Base-by-base conservation (phyloP, 2,329 filamentous ascomycete genomes). In the Xylaria sp. region DNA sequence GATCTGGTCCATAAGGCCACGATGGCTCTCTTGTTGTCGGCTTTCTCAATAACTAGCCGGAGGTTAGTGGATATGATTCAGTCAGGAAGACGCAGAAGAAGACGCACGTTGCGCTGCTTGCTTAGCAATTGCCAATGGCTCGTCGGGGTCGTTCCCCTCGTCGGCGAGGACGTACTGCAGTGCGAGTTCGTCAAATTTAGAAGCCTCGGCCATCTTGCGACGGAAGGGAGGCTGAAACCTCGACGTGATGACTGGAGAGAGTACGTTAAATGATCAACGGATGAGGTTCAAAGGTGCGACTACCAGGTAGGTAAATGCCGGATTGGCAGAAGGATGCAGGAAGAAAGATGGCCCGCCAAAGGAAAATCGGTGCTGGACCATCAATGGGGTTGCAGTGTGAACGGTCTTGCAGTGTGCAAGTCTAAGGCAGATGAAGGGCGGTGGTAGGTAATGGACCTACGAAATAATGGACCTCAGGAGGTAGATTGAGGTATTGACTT, bases 1-100 rank as follows among this genome's bases (percentile, higher is more conserved):
- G 81, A 80, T 51, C 81, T 78, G 34, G 82, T 81, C 81, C 81
- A 83, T 67, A 80, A 78, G 13, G 79, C 79, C 49, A 83, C 75
- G 2, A 78, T 75, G 52, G 78, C 75, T 52, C 78, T 76, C 63
- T 71, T 76, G 47, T 77, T 71, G 0, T 76, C 64, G 6, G 78
- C 74, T 57, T 69, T 71, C 68, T 81, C 73, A 19, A 83, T 80
- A 61, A 76, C 79, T 80, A n/a, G 18, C 18, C 4, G 5, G n/a
- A 11, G 35, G 37, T 64, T 35, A 64, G 56, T 39, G 50, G n/a
- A 6, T 4, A n/a, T 30, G 9, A 42, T 19, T 42, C 13, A 42
- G 39, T n/a, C 9, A 42, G 16, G 4, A 23, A 4, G 19, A 37
- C 39, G 11, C 10, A 4, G 18, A 54, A 6, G 23, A 51, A 16